Conservation (phyloP, 352 stramenopile species). For the Aphanomyces stellatus region DNA sequence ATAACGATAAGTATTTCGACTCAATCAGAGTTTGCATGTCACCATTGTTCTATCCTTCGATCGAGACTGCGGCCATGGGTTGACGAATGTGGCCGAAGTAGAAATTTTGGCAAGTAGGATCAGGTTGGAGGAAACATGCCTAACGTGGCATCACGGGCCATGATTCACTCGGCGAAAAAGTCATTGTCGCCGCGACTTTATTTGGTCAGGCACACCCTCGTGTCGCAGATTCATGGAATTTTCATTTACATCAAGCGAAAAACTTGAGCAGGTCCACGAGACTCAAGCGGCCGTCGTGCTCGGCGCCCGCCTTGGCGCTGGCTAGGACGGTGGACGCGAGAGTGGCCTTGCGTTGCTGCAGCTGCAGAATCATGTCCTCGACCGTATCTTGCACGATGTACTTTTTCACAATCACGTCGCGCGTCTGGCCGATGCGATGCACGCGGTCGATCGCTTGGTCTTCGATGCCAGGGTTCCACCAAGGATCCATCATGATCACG, state of each 20-base stretch:
- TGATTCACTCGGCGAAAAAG: no score
- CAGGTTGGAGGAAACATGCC: no score
- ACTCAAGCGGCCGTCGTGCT: constrained; percentile 12
- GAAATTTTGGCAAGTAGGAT: no score
- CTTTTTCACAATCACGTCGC: constrained; percentile 81
- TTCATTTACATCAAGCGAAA: constrained; percentile 7
- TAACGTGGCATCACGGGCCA: no score
- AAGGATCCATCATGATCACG: constrained; percentile 87
- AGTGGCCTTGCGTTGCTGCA: constrained; percentile 84
- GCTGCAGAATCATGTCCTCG: constrained; percentile 86
- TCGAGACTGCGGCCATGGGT: no score
- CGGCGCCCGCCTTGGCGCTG: constrained; percentile 9
- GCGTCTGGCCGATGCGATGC: constrained; percentile 80
- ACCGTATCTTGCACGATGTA: constrained; percentile 85
- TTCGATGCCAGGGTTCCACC: constrained; percentile 92
- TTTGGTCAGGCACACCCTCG: no score
- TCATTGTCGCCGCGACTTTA: no score
- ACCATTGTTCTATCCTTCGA: background rate
- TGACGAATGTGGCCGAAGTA: no score
- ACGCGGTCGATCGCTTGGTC: constrained; percentile 92
- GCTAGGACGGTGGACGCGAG: constrained; percentile 79
- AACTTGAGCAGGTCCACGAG: constrained; percentile 14
- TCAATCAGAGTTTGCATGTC: background rate
- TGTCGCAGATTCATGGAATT: no score
- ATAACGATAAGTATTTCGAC: constrained; percentile 15